Evolutionary conservation across 148 eudicot species (phyloP), one percentile per base, ranked within the genome.

Genomic region (Chenopodium formosanum): DNA sequence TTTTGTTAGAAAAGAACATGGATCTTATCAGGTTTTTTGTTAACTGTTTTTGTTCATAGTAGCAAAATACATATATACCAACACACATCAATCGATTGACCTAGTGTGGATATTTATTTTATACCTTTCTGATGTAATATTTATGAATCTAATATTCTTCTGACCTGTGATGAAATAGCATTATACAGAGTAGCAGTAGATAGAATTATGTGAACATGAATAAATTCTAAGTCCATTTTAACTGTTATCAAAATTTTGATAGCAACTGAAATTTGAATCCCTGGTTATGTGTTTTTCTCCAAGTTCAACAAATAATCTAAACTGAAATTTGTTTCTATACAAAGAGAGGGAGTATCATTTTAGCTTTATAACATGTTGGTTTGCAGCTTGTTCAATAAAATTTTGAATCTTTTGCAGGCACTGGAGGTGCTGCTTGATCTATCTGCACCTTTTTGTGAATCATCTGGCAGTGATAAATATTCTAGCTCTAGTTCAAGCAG

Each of bases 381-480:
- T 40, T 47, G 31, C 17, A 2, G 56, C 56, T 52, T 52, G 56
- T 12, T 52, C 16, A 40, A 40, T 40, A 40, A 40, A 40, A 6
- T 40, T 37, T 40, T 40, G 44, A 71, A 32, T 25, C 69, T 88
- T 56, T 83, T 81, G 68, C 89, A 92, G 98, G 98, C 97, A 64
- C 79, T 91, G 84, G 90, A 88, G 83, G 85, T 86, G 14, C 82
- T 95, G 90, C 94, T 95, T 84, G 97, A 92, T 83, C 86, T 95
- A 81, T 89, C 93, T 74, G 85, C 90, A 68, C 83, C 97, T 70
- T 74, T 91, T 47, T 79, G 47, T 80, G 91, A 86, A 82, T 79
- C 40, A 52, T 73, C 88, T 74, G 81, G 74, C 75, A 85, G 70
- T 85, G 88, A 85, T 79, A 85, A 77, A 75, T 82, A 56, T 65